Evolutionary conservation across 2,329 filamentous ascomycete species (phyloP).

Genomic region (Talaromyces amestolkiae): DNA sequence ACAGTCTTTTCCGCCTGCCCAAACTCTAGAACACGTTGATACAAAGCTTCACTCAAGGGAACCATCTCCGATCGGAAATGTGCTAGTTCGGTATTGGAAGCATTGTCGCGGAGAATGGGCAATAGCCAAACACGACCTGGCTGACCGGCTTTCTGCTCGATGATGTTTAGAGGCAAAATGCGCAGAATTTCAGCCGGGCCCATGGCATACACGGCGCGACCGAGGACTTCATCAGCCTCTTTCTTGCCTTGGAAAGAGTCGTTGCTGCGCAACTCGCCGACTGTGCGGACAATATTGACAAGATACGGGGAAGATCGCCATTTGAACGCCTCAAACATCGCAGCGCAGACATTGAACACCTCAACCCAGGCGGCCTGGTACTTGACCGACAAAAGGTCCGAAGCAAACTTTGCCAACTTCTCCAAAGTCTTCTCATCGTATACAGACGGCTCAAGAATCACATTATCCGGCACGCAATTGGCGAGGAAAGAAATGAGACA

Average conservation of each 20-base stretch:
- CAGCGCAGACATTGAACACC: slow-evolving; percentile 82
- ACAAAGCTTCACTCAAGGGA: slow-evolving; percentile 84
- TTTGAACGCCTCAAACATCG: slow-evolving; percentile 76
- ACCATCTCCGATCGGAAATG: slow-evolving; percentile 87
- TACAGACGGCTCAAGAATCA: slow-evolving; percentile 82
- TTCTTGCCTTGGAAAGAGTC: slow-evolving; percentile 91
- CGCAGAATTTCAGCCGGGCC: slow-evolving; percentile 80
- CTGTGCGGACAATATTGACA: slow-evolving; percentile 68
- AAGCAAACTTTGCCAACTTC: slow-evolving; percentile 69
- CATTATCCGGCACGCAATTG: slow-evolving; percentile 80
- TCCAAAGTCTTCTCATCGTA: slow-evolving; percentile 89
- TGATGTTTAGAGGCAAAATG: slow-evolving; percentile 81
- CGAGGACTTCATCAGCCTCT: slow-evolving; percentile 86
- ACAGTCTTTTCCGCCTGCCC: slow-evolving; percentile 82
- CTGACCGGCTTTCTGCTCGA: slow-evolving; percentile 71
- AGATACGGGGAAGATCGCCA: slow-evolving; percentile 83
- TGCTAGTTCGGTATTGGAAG: slow-evolving; percentile 79
- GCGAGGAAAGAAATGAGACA: slow-evolving; percentile 90
- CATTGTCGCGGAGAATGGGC: slow-evolving; percentile 82
- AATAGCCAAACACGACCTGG: slow-evolving; percentile 92
- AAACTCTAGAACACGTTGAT: slow-evolving; percentile 81
- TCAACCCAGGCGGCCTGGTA: slow-evolving; percentile 95
- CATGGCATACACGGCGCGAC: slow-evolving; percentile 83
- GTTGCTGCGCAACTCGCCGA: slow-evolving; percentile 84
- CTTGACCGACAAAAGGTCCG: slow-evolving; percentile 77